phyloP scores from a whole-genome alignment of 1,139 yeast species.

The Geotrichum citri-aurantii region DNA sequence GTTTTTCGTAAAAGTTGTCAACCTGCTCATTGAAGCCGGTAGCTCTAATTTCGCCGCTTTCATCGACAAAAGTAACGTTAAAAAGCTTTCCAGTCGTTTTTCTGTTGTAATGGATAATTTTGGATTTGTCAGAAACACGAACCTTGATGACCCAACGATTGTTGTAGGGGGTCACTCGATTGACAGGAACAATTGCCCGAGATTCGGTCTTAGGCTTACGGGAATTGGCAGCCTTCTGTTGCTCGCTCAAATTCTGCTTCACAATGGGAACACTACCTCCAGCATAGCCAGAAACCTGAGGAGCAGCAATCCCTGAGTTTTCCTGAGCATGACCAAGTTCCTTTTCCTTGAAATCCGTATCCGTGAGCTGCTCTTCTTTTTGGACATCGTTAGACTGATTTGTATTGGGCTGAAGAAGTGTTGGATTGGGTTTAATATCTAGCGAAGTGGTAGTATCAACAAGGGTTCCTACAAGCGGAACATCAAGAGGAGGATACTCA shows the following conservation, averaged over 20 bases:
- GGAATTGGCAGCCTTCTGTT: not conserved
- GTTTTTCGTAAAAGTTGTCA: constrained; percentile 62
- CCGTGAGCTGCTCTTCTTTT: not conserved
- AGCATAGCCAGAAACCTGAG: constrained; percentile 1
- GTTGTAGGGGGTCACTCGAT: constrained; percentile 85
- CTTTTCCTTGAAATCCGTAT: not conserved
- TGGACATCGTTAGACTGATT: not conserved
- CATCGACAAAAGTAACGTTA: constrained; percentile 83
- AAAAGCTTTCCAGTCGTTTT: constrained; percentile 69
- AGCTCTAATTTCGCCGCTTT: constrained; percentile 93
- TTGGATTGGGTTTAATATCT: not conserved
- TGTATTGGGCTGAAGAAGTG: not conserved
- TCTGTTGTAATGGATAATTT: constrained; percentile 72
- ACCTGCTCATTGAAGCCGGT: constrained; percentile 91
- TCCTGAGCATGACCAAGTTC: not conserved
- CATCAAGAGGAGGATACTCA: constrained; percentile 4
- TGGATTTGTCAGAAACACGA: constrained; percentile 82
- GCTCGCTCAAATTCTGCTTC: constrained; percentile 11
- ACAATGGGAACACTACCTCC: constrained; percentile 12
- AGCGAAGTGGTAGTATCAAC: not conserved
- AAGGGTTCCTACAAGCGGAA: not conserved
- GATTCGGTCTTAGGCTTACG: constrained; percentile 8
- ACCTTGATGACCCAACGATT: constrained; percentile 90
- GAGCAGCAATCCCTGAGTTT: not conserved
- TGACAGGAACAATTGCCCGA: constrained; percentile 60